phyloP scores from a whole-genome alignment of 129 eudicot species.

The Flaveria sonorensis region DNA sequence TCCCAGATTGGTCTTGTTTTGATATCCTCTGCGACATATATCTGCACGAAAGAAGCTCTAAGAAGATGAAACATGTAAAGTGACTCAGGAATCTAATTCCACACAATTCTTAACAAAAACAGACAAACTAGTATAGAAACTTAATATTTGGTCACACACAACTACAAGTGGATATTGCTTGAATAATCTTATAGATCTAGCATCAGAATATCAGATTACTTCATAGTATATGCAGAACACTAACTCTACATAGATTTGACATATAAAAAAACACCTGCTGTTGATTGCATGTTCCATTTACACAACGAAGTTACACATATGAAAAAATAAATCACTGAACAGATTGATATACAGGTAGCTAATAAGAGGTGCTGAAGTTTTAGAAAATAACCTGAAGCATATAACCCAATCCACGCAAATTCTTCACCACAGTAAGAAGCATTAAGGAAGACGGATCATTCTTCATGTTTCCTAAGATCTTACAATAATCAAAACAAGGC shows the following conservation, averaged over 20 bases:
- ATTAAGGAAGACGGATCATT: constrained; percentile 71
- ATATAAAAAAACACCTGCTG: neutral
- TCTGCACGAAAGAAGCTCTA: constrained; percentile 44
- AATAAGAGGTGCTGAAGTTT: constrained; percentile 15
- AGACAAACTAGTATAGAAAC: constrained; percentile 9
- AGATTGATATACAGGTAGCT: constrained; percentile 16
- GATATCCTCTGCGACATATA: constrained; percentile 70
- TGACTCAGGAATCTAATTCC: constrained; percentile 9
- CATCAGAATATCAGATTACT: constrained; percentile 10
- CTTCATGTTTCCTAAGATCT: constrained; percentile 91
- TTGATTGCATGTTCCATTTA: neutral
- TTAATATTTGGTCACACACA: constrained; percentile 1
- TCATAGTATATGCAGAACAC: constrained; percentile 11
- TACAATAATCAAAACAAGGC: constrained; percentile 47
- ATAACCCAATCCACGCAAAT: constrained; percentile 65
- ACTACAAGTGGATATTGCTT: constrained; percentile 26
- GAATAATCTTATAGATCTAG: constrained; percentile 21
- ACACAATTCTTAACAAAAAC: constrained; percentile 8
- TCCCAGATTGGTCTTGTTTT: constrained; percentile 61
- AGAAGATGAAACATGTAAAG: constrained; percentile 5
- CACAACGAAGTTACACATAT: neutral
- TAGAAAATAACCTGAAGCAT: constrained; percentile 59
- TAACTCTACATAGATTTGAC: constrained; percentile 20
- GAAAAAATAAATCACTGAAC: neutral
- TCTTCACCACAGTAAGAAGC: constrained; percentile 81